phyloP scores from a whole-genome alignment of 345 rosid species.

The Litchi chinensis region DNA sequence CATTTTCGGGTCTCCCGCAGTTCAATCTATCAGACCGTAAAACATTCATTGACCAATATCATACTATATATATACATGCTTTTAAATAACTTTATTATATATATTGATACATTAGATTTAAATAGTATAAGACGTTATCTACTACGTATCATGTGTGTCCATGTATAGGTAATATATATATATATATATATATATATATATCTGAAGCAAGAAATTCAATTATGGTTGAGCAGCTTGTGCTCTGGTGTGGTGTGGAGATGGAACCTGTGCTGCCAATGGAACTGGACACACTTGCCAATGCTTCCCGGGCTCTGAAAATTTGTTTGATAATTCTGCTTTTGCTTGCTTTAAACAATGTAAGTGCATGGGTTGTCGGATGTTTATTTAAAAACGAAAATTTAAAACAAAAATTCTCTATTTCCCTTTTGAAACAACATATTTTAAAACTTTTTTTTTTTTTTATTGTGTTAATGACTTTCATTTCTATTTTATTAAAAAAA shows the following conservation, averaged over 20 bases:
- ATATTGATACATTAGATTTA: too few species aligned
- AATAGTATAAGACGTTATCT: too few species aligned
- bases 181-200: too few species aligned
- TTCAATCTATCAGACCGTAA: constrained; percentile 21
- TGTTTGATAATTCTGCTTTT: constrained; percentile 9
- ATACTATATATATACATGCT: not conserved
- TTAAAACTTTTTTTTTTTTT: too few species aligned
- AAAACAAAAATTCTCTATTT: not conserved
- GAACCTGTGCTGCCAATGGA: constrained; percentile 36
- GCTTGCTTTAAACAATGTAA: constrained; percentile 42
- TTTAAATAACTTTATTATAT: too few species aligned
- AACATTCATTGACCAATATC: not conserved
- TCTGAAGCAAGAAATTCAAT: not conserved
- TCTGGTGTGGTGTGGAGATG: constrained; percentile 45
- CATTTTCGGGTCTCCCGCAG: not conserved
- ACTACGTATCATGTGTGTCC: too few species aligned
- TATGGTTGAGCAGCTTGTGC: constrained; percentile 36
- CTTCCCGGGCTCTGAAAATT: constrained; percentile 31
- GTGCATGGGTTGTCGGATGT: not conserved
- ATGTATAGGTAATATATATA: too few species aligned
- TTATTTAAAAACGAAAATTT: not conserved
- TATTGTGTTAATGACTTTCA: too few species aligned
- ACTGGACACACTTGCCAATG: constrained; percentile 40
- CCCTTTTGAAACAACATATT: too few species aligned
- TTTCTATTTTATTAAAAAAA: too few species aligned